Base-by-base conservation (phyloP, 768 basidiomycete genomes). In the Naganishia kalamii region DNA sequence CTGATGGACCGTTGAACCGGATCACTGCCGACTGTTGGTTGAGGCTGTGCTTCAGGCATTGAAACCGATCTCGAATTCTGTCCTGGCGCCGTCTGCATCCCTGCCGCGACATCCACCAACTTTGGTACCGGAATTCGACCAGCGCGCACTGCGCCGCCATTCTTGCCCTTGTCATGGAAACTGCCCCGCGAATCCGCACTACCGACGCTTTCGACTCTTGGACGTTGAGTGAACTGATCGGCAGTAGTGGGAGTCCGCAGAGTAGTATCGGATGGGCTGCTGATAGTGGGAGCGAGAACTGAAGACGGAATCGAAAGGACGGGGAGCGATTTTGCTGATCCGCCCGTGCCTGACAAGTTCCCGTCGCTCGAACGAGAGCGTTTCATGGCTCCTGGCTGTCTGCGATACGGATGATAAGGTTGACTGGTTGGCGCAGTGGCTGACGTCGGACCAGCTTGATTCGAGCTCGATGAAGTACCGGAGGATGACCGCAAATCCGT, bases 341-440 rank as follows among this genome's bases (percentile, higher is more conserved):
- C 32, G 50, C 43, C 23, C 21, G 43, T 40, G n/a, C 30, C 41
- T 32, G 40, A 27, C 25, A 41, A 27, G 30, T 43, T n/a, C n/a
- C 25, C 44, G 37, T 44, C 50, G 19, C 29, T 52, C 63, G 50
- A 33, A 15, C 50, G 49, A 30, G 50, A 54, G 21, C 54, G 33
- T 57, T 52, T 54, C 21, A 41, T 54, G 15, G 27, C 37, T 32
- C 44, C 40, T 49, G 62, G 62, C 19, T 63, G 62, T 49, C 62
- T 30, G 30, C 62, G 62, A 27, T 63, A 63, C 0, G 62, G 62
- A 51, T 63, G 62, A 63, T 50, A 63, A n/a, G 47, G 33, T 25
- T 35, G 37, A 57, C 37, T 57, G 1, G 54, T 11, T 6, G 21
- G 21, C 3, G 33, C 27, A 10, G 54, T 8, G 8, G n/a, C 30